Evolutionary conservation across 257 asterid genomes (phyloP).

Genomic region (Solanum corneliomulleri): DNA sequence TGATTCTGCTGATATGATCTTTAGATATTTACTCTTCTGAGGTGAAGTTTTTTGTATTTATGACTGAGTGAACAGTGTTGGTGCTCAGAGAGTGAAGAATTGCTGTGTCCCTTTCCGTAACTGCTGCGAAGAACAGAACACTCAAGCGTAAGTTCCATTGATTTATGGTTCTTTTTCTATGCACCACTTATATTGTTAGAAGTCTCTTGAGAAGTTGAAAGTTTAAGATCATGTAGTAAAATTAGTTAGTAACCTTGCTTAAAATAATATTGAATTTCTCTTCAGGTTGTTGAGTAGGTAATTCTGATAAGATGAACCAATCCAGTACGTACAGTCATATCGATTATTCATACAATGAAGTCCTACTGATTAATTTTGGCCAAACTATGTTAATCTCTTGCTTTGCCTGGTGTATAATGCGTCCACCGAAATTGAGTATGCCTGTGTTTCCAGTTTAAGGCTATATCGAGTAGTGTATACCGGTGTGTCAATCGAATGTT

Average conservation of each 20-base stretch:
- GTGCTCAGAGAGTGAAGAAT: slow-evolving; percentile 67
- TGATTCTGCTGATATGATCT: not conserved
- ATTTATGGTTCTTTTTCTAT: not conserved
- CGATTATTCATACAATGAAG: not conserved
- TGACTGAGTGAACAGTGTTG: slow-evolving; percentile 39
- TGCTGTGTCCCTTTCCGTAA: slow-evolving; percentile 54
- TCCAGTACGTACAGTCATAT: not conserved
- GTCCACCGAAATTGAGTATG: not conserved
- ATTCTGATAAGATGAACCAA: not conserved
- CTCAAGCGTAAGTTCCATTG: slow-evolving; percentile 33
- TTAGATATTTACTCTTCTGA: not conserved
- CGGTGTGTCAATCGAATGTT: not conserved
- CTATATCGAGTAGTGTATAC: not conserved
- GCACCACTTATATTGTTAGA: not conserved
- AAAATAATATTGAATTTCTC: not conserved
- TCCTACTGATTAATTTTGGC: not conserved
- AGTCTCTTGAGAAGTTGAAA: not conserved
- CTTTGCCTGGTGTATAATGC: not conserved
- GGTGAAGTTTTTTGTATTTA: not conserved
- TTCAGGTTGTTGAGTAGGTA: not conserved
- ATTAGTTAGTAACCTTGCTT: not conserved
- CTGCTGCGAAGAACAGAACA: slow-evolving; percentile 48
- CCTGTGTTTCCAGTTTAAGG: not conserved
- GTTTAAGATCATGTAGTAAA: not conserved
- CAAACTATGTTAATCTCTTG: not conserved